Evolutionary conservation across 768 basidiomycete genomes (phyloP).

Genomic region (Leccinellum rugosiceps): DNA sequence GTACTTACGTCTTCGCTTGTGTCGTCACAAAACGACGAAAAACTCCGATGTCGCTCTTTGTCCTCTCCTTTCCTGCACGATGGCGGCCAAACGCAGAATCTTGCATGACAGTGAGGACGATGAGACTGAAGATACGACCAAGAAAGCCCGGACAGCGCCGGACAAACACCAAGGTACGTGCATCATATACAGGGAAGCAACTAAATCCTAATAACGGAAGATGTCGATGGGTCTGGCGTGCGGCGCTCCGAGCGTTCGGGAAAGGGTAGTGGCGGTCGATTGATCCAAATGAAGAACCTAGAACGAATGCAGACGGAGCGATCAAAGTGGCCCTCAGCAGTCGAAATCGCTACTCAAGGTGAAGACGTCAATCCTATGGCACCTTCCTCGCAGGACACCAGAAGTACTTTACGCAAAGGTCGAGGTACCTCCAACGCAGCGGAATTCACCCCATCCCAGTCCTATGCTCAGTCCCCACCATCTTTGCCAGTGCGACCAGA

Average conservation of each 20-base stretch:
- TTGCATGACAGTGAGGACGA: no score
- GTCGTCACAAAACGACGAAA: neutral
- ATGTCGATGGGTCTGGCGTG: neutral
- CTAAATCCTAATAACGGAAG: no score
- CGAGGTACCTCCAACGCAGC: neutral
- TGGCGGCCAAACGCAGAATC: neutral
- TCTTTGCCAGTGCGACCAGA: no score
- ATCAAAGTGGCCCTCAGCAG: neutral
- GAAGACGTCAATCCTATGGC: slow-evolving; percentile 6
- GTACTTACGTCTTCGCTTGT: neutral
- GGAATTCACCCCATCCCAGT: no score
- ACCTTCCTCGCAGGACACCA: neutral
- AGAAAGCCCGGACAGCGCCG: no score
- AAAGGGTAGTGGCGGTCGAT: neutral
- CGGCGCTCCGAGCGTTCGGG: neutral
- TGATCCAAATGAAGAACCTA: neutral
- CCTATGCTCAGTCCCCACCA: no score
- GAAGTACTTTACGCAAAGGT: neutral
- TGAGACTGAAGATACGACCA: no score
- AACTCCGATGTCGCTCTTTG: no score
- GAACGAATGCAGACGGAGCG: neutral
- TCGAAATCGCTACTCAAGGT: neutral
- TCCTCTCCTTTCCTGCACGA: neutral
- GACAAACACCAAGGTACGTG: no score
- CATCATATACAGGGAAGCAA: no score